phyloP scores from a whole-genome alignment of 345 rosid genomes.

The Cardamine chenopodiifolia region DNA sequence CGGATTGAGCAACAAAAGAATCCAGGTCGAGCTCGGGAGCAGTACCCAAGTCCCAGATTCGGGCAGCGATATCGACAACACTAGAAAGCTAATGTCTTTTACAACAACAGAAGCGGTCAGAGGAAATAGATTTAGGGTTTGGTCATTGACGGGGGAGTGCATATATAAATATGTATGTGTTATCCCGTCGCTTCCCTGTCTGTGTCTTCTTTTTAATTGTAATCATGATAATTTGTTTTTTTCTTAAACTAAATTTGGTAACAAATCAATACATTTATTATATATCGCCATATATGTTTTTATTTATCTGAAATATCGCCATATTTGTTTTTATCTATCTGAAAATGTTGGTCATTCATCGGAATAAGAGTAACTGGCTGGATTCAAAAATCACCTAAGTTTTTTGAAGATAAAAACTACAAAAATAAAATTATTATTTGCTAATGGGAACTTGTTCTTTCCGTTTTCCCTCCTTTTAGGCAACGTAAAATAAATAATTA shows the following conservation, averaged over 20 bases:
- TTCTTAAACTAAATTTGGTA: conserved; percentile 9
- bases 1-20: conserved; percentile 5
- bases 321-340: not conserved
- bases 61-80: conserved; percentile 25
- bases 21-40: not conserved
- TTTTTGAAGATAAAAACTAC: not conserved
- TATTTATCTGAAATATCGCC: not conserved
- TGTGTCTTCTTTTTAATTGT: not conserved
- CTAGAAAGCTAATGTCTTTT: conserved; percentile 19
- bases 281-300: not conserved
- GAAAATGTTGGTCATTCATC: not conserved
- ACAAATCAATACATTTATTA: not conserved
- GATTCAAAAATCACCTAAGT: not conserved
- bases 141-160: conserved; percentile 23
- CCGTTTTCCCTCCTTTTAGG: conserved; percentile 22
- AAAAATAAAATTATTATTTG: not conserved
- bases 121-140: conserved; percentile 39
- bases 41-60: conserved; percentile 27
- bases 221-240: not conserved
- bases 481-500: conserved; percentile 12
- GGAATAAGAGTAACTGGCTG: not conserved
- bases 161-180: not conserved
- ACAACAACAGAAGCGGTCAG: conserved; percentile 35
- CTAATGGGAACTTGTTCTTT: conserved; percentile 16
- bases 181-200: conserved; percentile 36